Evolutionary conservation across 2,329 filamentous ascomycete genomes (phyloP).

Genomic region (Colletotrichum phormii): DNA sequence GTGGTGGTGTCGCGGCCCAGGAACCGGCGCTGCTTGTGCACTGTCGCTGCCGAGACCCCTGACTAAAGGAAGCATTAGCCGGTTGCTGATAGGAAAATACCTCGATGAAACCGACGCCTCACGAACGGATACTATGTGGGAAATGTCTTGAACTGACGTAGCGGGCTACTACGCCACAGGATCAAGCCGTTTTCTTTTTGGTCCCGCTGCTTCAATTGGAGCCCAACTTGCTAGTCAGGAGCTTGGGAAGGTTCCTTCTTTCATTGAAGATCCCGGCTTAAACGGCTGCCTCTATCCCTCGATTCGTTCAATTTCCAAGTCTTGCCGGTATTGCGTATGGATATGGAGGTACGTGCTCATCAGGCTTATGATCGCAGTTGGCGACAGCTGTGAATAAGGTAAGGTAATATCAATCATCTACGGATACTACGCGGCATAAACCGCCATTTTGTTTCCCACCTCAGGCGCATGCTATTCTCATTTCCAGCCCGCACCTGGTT

Average conservation of each 20-base stretch:
- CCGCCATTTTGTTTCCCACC: conserved; percentile 12
- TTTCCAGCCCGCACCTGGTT: conserved; percentile 12
- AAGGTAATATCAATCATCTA: too few relatives aligned
- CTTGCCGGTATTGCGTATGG: not conserved
- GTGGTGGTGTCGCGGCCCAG: conserved; percentile 27
- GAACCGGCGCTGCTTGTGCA: conserved; percentile 27
- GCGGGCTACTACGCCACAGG: conserved; percentile 20
- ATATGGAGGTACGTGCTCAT: too few relatives aligned
- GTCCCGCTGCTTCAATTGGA: conserved; percentile 8
- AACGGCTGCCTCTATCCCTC: not conserved
- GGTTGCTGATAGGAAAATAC: conserved; percentile 16
- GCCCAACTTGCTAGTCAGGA: conserved; percentile 11
- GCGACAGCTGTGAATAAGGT: too few relatives aligned
- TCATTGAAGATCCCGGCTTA: conserved; percentile 16
- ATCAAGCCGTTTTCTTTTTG: conserved; percentile 12
- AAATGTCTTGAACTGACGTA: not conserved
- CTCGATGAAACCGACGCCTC: not conserved
- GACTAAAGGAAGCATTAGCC: conserved; percentile 22
- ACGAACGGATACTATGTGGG: too few relatives aligned
- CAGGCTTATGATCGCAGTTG: too few relatives aligned
- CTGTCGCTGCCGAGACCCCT: conserved; percentile 22
- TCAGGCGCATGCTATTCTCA: conserved; percentile 15
- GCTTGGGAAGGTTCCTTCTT: not conserved
- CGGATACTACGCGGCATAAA: conserved; percentile 10
- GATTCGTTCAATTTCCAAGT: not conserved